A percentile compares a stretch with the other conserved stretches of the same genome.
Evolutionary conservation across 495 filamentous ascomycete genomes (phyloP).

Genomic region (Penicillium subrubescens): DNA sequence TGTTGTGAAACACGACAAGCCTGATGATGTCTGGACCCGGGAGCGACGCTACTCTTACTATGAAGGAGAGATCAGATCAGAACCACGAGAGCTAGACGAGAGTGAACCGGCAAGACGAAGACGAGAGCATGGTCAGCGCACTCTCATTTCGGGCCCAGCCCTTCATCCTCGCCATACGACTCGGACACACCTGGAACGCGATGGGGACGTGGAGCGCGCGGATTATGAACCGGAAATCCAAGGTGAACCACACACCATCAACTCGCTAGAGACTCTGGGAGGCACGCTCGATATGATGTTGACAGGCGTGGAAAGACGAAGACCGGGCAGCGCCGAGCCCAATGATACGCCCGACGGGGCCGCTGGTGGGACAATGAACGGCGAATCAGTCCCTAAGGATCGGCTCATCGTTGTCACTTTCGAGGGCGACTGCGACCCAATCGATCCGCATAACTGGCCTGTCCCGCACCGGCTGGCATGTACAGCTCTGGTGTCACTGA

Average conservation of each 20-base stretch:
- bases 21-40: conserved; percentile 19
- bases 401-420: conserved; percentile 60
- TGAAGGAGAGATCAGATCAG: conserved; percentile 9
- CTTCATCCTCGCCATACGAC: conserved; percentile 18
- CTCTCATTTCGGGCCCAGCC: conserved; percentile 14
- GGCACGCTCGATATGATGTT: conserved; percentile 23
- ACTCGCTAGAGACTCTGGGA: conserved; percentile 23
- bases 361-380: neutral
- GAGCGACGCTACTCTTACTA: conserved; percentile 24
- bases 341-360: neutral
- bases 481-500: conserved; percentile 49
- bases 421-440: conserved; percentile 51
- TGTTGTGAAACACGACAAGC: conserved; percentile 17
- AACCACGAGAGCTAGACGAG: conserved; percentile 13
- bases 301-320: conserved; percentile 18
- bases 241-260: conserved; percentile 23
- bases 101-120: conserved; percentile 7
- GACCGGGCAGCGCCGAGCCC: neutral
- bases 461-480: conserved; percentile 34
- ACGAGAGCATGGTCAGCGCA: conserved; percentile 23
- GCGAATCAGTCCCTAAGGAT: conserved; percentile 12
- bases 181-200: conserved; percentile 16
- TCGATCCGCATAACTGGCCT: conserved; percentile 63
- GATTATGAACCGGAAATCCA: neutral
- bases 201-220: conserved; percentile 10